A percentile compares a stretch with the other conserved stretches of the same genome.
These are phyloP conservation scores for Penicillium nucicola DNA, from an alignment of 495 filamentous ascomycete genomes.

Conservation along the genomic window DNA sequence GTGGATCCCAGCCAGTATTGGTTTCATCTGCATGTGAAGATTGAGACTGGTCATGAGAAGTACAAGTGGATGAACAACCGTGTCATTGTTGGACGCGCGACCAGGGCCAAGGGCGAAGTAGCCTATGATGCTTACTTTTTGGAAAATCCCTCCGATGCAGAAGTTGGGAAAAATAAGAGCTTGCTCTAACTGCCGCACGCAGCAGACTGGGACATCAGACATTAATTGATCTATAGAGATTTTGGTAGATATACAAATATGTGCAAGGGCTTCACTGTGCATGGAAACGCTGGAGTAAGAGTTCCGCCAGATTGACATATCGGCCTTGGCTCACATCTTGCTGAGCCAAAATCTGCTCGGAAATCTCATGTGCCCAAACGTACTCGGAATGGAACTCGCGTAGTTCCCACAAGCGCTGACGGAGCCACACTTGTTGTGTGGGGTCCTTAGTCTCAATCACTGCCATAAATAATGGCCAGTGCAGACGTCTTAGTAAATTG, in stretches of 20 bases:
- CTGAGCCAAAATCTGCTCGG: conserved; percentile 30
- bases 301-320: conserved; percentile 31
- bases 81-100: conserved; percentile 29
- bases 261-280: conserved; percentile 10
- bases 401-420: conserved; percentile 33
- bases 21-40: conserved; percentile 30
- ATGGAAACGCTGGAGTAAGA: conserved; percentile 25
- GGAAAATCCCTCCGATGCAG: conserved; percentile 16
- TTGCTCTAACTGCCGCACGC: too few relatives aligned
- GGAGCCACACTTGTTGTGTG: conserved; percentile 37
- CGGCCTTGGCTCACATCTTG: conserved; percentile 27
- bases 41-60: conserved; percentile 31
- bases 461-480: conserved; percentile 47
- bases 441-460: conserved; percentile 39
- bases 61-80: conserved; percentile 34
- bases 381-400: conserved; percentile 33
- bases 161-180: not conserved
- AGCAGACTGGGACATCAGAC: not conserved
- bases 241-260: conserved; percentile 19
- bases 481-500: conserved; percentile 35
- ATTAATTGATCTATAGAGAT: conserved; percentile 12
- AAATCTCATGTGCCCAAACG: conserved; percentile 31
- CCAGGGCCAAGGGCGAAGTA: conserved; percentile 26
- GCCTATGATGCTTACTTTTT: conserved; percentile 32
- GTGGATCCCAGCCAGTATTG: conserved; percentile 30